A percentile compares a stretch with the other conserved stretches of the same genome.
Conservation (phyloP, 1,284 basidiomycete species). For the Leccinum fuscescens region DNA sequence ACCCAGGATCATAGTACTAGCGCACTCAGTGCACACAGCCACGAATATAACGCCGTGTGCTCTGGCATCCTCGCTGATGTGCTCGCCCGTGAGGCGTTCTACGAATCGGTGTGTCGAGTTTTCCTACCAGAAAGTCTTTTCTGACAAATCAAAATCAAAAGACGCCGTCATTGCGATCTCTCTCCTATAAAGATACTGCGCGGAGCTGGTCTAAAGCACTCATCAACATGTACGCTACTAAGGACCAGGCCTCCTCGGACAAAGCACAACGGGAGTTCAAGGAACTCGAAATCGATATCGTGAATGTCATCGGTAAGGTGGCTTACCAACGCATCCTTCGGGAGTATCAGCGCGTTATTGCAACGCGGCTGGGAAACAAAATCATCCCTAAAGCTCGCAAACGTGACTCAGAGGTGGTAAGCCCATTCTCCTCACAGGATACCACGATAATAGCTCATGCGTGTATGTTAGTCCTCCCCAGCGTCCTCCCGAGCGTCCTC, state of each 20-base stretch:
- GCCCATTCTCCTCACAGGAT: background rate
- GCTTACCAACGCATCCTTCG: background rate
- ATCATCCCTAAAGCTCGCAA: background rate
- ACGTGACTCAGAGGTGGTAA: background rate
- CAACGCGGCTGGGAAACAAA: background rate
- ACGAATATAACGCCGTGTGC: background rate
- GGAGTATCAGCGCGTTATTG: background rate
- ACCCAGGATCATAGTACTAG: too few species aligned
- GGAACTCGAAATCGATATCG: background rate
- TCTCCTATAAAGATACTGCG: background rate
- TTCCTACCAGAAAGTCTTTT: background rate
- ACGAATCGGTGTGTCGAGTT: background rate
- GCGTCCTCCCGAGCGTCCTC: too few species aligned
- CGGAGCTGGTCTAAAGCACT: background rate
- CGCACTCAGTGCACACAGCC: too few species aligned
- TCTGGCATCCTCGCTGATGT: background rate
- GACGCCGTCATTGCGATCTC: background rate
- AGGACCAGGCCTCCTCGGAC: background rate
- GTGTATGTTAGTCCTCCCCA: background rate
- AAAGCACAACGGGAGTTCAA: background rate
- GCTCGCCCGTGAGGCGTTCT: background rate
- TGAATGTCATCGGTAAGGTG: background rate
- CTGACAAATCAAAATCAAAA: background rate
- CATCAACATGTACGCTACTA: background rate
- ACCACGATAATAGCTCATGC: background rate